Evolutionary conservation across 2,329 filamentous ascomycete species (phyloP).

Genomic region (Colletotrichum echinochloae): DNA sequence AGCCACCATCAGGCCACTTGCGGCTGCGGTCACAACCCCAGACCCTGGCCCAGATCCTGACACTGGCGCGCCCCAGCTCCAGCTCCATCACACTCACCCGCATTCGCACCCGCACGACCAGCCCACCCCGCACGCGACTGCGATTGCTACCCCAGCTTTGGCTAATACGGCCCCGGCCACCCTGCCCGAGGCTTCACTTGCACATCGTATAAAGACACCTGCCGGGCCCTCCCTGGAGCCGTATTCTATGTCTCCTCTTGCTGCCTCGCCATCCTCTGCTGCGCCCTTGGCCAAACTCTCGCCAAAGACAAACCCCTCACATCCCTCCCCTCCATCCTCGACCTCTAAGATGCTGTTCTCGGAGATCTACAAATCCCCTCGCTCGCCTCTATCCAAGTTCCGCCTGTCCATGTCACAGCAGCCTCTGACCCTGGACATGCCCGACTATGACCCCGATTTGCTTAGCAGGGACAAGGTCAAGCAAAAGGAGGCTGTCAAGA

Average conservation of each 20-base stretch:
- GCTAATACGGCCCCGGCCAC: conserved; percentile 17
- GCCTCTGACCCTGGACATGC: conserved; percentile 46
- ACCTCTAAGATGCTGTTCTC: conserved; percentile 66
- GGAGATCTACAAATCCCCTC: conserved; percentile 68
- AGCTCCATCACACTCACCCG: conserved; percentile 5
- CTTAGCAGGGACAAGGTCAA: conserved; percentile 71
- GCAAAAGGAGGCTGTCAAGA: conserved; percentile 72
- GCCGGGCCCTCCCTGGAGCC: not conserved
- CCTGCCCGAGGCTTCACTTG: conserved; percentile 34
- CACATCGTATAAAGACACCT: conserved; percentile 27
- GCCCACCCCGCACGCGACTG: conserved; percentile 36
- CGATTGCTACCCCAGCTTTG: conserved; percentile 38
- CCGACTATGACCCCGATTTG: conserved; percentile 70
- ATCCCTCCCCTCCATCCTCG: conserved; percentile 34
- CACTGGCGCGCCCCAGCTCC: conserved; percentile 27
- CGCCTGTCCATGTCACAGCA: conserved; percentile 50
- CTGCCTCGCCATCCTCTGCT: conserved; percentile 15
- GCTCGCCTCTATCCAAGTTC: conserved; percentile 64
- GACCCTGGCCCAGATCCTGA: conserved; percentile 28
- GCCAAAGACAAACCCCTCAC: conserved; percentile 22
- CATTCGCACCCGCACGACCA: conserved; percentile 26
- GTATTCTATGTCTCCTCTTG: conserved; percentile 21
- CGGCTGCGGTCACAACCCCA: conserved; percentile 34
- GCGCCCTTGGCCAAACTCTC: conserved; percentile 27
- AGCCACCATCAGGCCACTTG: conserved; percentile 36